phyloP scores from a whole-genome alignment of 108 stramenopile species.

The Cylindrotheca closterium region DNA sequence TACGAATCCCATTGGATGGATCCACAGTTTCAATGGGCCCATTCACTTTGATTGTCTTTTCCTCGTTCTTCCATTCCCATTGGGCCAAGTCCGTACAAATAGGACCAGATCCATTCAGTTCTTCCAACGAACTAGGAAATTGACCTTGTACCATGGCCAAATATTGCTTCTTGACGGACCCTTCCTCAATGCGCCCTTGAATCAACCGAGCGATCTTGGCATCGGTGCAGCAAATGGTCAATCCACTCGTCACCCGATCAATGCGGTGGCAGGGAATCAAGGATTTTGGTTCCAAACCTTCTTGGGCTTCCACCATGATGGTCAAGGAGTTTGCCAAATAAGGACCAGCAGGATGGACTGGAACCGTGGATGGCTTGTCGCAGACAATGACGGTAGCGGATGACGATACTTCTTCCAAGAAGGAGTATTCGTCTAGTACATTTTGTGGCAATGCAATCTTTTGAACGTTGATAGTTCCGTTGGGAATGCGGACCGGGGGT shows the following conservation, averaged over 20 bases:
- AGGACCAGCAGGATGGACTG: conserved; percentile 83
- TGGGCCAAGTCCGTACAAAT: conserved; percentile 4
- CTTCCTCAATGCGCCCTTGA: conserved; percentile 48
- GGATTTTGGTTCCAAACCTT: conserved; percentile 51
- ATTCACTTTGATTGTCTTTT: conserved; percentile 42
- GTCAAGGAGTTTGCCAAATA: conserved; percentile 76
- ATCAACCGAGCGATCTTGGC: conserved; percentile 53
- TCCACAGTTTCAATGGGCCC: conserved; percentile 71
- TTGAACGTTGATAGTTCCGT: conserved; percentile 39
- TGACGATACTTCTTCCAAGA: conserved; percentile 9
- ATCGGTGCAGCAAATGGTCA: conserved; percentile 65
- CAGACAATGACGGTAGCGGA: conserved; percentile 53
- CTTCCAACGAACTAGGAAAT: conserved; percentile 40
- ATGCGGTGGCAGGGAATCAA: conserved; percentile 78
- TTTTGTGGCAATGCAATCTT: conserved; percentile 41
- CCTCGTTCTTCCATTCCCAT: conserved; percentile 26
- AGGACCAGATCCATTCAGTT: not conserved
- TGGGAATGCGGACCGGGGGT: conserved; percentile 65
- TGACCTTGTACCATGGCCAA: conserved; percentile 66
- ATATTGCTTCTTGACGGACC: conserved; percentile 63
- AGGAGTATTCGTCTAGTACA: conserved; percentile 30
- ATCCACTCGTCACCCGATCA: conserved; percentile 78
- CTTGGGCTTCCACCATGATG: conserved; percentile 77
- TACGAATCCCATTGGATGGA: conserved; percentile 60
- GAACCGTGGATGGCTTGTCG: conserved; percentile 76